Conservation (phyloP, 176 grass and related monocot genomes). For the Raddia distichophylla region DNA sequence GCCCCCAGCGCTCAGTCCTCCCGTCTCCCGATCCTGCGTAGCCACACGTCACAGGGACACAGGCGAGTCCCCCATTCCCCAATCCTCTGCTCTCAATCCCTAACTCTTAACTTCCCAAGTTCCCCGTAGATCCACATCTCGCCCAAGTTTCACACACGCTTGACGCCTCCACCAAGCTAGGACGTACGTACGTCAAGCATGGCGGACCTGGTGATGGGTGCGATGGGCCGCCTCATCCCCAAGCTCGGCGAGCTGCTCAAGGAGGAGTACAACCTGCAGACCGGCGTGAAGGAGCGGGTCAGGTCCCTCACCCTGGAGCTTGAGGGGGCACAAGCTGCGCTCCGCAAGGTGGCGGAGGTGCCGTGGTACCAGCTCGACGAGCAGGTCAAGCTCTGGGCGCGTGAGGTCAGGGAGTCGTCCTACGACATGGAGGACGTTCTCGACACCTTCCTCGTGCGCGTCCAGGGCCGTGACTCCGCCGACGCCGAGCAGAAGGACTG, state of each 20-base stretch:
- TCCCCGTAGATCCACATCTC: too few species aligned
- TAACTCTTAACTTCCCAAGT: too few species aligned
- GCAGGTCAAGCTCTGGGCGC: rapidly evolving
- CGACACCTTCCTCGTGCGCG: background rate
- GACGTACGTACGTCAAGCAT: too few species aligned
- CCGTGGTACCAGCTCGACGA: background rate
- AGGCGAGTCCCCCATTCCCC: too few species aligned
- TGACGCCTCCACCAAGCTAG: too few species aligned
- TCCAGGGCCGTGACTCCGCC: too few species aligned
- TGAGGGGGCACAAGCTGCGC: rapidly evolving
- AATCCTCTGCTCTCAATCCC: too few species aligned
- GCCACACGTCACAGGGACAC: too few species aligned
- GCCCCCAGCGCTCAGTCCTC: too few species aligned
- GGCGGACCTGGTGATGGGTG: background rate
- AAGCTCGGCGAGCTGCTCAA: background rate
- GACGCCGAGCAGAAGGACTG: too few species aligned
- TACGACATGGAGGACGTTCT: background rate
- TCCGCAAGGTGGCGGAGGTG: background rate
- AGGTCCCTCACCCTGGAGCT: background rate
- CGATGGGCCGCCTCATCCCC: background rate
- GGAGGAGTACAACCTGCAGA: background rate
- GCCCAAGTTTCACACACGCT: too few species aligned
- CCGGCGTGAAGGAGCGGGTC: background rate
- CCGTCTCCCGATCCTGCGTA: too few species aligned
- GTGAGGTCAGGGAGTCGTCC: background rate